phyloP scores from a whole-genome alignment of 129 eudicot genomes.

The Flaveria robusta region DNA sequence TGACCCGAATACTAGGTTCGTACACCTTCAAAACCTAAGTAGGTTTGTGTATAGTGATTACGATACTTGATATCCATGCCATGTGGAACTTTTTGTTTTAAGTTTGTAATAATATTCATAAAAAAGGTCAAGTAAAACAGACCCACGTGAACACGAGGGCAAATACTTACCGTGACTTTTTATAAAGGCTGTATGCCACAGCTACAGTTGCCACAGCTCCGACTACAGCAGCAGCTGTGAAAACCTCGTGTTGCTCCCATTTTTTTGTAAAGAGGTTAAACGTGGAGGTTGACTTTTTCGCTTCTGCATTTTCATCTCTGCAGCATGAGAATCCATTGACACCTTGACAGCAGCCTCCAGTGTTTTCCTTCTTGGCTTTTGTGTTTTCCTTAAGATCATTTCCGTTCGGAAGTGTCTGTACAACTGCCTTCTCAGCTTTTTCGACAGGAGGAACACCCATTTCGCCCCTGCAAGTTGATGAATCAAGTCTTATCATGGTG shows the following conservation, averaged over 20 bases:
- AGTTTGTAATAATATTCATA: conserved; percentile 3
- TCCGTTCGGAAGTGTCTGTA: conserved; percentile 50
- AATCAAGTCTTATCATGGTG: conserved; percentile 3
- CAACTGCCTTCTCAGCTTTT: conserved; percentile 50
- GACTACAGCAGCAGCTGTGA: conserved; percentile 66
- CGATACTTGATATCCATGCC: conserved; percentile 15
- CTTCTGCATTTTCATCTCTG: conserved; percentile 50
- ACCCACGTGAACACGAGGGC: not conserved
- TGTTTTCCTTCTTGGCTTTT: conserved; percentile 38
- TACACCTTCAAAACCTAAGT: conserved; percentile 25
- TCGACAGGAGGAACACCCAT: conserved; percentile 64
- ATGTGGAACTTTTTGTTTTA: conserved; percentile 2
- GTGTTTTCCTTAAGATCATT: conserved; percentile 37
- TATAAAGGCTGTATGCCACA: conserved; percentile 68
- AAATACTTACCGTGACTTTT: conserved; percentile 54
- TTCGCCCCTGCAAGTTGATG: conserved; percentile 66
- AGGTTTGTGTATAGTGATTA: conserved; percentile 16
- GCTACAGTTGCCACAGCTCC: conserved; percentile 85
- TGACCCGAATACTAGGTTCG: conserved; percentile 15
- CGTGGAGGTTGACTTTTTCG: conserved; percentile 36
- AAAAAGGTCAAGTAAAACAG: conserved; percentile 10
- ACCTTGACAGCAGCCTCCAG: conserved; percentile 90
- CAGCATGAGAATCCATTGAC: conserved; percentile 73
- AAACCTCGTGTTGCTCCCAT: conserved; percentile 80
- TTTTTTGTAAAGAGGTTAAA: conserved; percentile 46